These are phyloP conservation scores for Catharanthus roseus DNA, from an alignment of 257 asterid species.

Conservation along the genomic window DNA sequence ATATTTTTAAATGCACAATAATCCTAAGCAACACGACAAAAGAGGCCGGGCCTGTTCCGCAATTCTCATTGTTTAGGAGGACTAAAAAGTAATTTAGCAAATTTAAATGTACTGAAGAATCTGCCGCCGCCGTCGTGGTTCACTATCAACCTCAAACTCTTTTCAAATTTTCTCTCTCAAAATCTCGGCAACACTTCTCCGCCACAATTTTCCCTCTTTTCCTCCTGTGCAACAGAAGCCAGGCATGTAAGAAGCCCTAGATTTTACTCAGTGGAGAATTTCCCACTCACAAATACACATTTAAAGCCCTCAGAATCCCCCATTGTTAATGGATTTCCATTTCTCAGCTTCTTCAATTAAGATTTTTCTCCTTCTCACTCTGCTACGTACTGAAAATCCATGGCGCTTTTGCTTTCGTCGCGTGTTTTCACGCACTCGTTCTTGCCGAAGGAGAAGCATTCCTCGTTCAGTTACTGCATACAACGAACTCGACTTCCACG, in stretches of 20 bases:
- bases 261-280: slow-evolving; percentile 9
- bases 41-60: neutral
- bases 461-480: slow-evolving; percentile 3
- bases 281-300: slow-evolving; percentile 5
- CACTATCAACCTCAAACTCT: slow-evolving; percentile 11
- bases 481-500: slow-evolving; percentile 19
- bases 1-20: neutral
- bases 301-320: slow-evolving; percentile 12
- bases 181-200: slow-evolving; percentile 45
- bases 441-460: slow-evolving; percentile 23
- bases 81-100: neutral
- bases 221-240: neutral
- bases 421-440: slow-evolving; percentile 26
- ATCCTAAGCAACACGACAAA: neutral
- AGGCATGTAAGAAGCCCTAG: slow-evolving; percentile 24
- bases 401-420: slow-evolving; percentile 50
- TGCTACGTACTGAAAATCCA: slow-evolving; percentile 14
- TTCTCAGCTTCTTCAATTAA: slow-evolving; percentile 9
- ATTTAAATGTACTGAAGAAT: neutral
- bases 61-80: neutral
- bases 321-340: slow-evolving; percentile 37
- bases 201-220: slow-evolving; percentile 35
- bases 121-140: slow-evolving; percentile 12
- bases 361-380: slow-evolving; percentile 10
- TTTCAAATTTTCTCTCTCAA: slow-evolving; percentile 10